phyloP scores from a whole-genome alignment of 2,329 filamentous ascomycete species.

The Hymenoscyphus scutula region DNA sequence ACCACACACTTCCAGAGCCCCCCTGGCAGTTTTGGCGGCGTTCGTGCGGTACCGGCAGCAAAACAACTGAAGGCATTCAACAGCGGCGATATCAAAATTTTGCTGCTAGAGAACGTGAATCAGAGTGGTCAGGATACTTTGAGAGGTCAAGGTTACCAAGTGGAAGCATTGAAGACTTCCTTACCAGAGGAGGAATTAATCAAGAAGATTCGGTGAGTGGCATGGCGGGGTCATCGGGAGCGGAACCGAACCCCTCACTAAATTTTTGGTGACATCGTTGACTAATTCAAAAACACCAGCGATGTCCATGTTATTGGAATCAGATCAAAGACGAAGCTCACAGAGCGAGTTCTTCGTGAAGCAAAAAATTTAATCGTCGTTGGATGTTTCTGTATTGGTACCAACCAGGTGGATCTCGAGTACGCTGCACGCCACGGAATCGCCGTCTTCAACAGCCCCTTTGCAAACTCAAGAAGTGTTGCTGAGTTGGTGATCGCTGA shows the following conservation, averaged over 20 bases:
- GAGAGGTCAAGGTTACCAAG: slow-evolving; percentile 85
- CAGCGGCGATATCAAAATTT: slow-evolving; percentile 92
- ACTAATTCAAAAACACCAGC: slow-evolving; percentile 44
- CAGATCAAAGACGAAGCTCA: slow-evolving; percentile 95
- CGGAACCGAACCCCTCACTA: slow-evolving; percentile 5
- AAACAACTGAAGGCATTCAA: slow-evolving; percentile 95
- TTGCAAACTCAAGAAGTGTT: slow-evolving; percentile 95
- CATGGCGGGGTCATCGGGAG: slow-evolving; percentile 35
- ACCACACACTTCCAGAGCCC: slow-evolving; percentile 72
- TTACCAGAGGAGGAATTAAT: slow-evolving; percentile 91
- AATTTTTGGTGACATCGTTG: slow-evolving; percentile 6
- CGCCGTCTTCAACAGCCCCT: slow-evolving; percentile 98
- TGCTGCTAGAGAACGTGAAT: slow-evolving; percentile 95
- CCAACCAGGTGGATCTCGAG: slow-evolving; percentile 87
- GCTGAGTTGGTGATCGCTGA: slow-evolving; percentile 94
- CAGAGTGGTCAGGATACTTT: slow-evolving; percentile 83
- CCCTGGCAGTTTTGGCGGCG: slow-evolving; percentile 50
- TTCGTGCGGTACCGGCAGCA: slow-evolving; percentile 43
- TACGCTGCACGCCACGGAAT: slow-evolving; percentile 83
- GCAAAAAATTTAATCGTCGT: slow-evolving; percentile 94
- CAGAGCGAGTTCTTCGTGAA: slow-evolving; percentile 76
- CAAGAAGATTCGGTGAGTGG: slow-evolving; percentile 79
- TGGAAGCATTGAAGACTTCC: slow-evolving; percentile 86
- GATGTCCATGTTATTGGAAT: slow-evolving; percentile 98
- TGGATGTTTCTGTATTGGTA: slow-evolving; percentile 98